phyloP scores from a whole-genome alignment of 441 rosid genomes.

The Raphanus hybrid region DNA sequence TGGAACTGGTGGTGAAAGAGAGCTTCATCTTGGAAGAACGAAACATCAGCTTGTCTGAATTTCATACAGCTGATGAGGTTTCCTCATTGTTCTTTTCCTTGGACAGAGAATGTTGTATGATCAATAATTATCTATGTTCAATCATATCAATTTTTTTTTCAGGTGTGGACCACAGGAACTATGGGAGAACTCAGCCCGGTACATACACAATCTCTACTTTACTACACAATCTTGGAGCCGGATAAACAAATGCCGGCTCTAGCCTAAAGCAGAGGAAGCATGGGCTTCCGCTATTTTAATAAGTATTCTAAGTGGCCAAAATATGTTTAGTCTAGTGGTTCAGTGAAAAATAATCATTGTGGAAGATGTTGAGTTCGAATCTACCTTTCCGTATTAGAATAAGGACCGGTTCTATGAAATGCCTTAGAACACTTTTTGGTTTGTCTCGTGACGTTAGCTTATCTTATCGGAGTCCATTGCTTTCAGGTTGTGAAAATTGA shows the following conservation, averaged over 20 bases:
- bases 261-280: neutral
- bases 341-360: neutral
- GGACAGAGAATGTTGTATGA: neutral
- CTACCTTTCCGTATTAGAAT: neutral
- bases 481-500: conserved; percentile 79
- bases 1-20: conserved; percentile 79
- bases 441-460: neutral
- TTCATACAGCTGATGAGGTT: conserved; percentile 91
- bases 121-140: neutral
- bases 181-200: conserved; percentile 93
- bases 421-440: neutral
- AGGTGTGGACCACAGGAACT: conserved; percentile 97
- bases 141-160: neutral
- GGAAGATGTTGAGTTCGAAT: neutral
- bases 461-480: neutral
- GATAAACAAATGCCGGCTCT: neutral
- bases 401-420: neutral
- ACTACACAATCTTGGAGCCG: neutral
- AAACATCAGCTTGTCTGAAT: conserved; percentile 80
- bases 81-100: neutral
- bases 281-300: neutral
- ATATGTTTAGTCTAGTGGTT: neutral
- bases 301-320: too few relatives aligned
- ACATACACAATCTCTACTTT: conserved; percentile 22
- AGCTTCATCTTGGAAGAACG: conserved; percentile 71